phyloP scores from a whole-genome alignment of 2,329 filamentous ascomycete species.

The Apiospora phragmitis region DNA sequence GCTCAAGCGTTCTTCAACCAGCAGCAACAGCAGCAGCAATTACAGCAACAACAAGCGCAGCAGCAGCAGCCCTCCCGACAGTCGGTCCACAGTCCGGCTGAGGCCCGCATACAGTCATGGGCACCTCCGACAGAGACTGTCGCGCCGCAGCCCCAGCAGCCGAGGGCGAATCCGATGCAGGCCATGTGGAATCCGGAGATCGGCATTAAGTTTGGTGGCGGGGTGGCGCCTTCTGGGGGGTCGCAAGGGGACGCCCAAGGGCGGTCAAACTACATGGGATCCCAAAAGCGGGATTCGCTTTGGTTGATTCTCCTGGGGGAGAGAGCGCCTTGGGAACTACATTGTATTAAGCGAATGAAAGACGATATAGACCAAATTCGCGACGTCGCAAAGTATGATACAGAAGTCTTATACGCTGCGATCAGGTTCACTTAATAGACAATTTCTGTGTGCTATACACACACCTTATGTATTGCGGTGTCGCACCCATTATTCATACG shows the following conservation, averaged over 20 bases:
- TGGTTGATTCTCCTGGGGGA: conserved; percentile 18
- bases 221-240: conserved; percentile 25
- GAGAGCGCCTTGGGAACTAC: neutral
- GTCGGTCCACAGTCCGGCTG: conserved; percentile 31
- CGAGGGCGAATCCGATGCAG: conserved; percentile 40
- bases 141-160: conserved; percentile 46
- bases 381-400: neutral
- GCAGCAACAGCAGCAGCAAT: conserved; percentile 25
- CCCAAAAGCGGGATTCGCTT: conserved; percentile 54
- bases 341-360: too few species aligned
- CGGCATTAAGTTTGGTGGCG: conserved; percentile 73
- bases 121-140: conserved; percentile 45
- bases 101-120: conserved; percentile 62
- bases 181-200: conserved; percentile 78
- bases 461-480: neutral
- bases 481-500: neutral
- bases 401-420: neutral
- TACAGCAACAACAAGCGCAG: neutral
- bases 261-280: conserved; percentile 49
- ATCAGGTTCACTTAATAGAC: neutral
- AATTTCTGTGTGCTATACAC: neutral
- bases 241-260: conserved; percentile 28
- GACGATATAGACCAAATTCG: neutral
- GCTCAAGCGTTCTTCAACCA: conserved; percentile 17
- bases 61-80: conserved; percentile 27